A percentile compares a stretch with the other conserved stretches of the same genome.
Evolutionary conservation across 2,329 filamentous ascomycete genomes (phyloP).

Genomic region (Nakataea oryzae): DNA sequence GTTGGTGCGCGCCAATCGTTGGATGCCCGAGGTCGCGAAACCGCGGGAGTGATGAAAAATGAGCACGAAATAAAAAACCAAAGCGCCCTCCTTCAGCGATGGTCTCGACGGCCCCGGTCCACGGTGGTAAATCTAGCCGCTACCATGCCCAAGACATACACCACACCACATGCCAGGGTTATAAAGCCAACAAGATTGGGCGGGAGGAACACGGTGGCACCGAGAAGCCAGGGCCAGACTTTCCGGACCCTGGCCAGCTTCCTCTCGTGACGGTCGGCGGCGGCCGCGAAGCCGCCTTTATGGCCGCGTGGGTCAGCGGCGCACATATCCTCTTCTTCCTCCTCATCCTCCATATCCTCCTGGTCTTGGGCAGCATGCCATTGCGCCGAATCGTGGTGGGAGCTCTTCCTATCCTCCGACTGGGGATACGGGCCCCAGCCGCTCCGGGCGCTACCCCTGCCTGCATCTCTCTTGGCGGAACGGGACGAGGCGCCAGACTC

Average conservation of each 20-base stretch:
- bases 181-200: slow-evolving; percentile 26
- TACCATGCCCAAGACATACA: slow-evolving; percentile 27
- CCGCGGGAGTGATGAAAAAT: background rate
- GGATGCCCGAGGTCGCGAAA: background rate
- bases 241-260: slow-evolving; percentile 30
- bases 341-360: slow-evolving; percentile 16
- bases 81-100: background rate
- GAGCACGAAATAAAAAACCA: background rate
- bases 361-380: background rate
- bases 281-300: slow-evolving; percentile 18
- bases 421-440: background rate
- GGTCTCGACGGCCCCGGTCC: background rate
- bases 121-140: background rate
- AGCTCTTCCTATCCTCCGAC: background rate
- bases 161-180: slow-evolving; percentile 21
- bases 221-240: slow-evolving; percentile 29
- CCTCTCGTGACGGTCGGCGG: slow-evolving; percentile 21
- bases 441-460: background rate
- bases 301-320: slow-evolving; percentile 14
- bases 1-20: background rate
- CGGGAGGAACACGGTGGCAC: slow-evolving; percentile 36
- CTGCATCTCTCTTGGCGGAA: background rate
- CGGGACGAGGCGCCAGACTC: background rate
- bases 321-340: slow-evolving; percentile 16
- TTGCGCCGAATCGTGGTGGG: slow-evolving; percentile 7